Evolutionary conservation across 345 rosid genomes (phyloP).

Genomic region (Pistacia integerrima): DNA sequence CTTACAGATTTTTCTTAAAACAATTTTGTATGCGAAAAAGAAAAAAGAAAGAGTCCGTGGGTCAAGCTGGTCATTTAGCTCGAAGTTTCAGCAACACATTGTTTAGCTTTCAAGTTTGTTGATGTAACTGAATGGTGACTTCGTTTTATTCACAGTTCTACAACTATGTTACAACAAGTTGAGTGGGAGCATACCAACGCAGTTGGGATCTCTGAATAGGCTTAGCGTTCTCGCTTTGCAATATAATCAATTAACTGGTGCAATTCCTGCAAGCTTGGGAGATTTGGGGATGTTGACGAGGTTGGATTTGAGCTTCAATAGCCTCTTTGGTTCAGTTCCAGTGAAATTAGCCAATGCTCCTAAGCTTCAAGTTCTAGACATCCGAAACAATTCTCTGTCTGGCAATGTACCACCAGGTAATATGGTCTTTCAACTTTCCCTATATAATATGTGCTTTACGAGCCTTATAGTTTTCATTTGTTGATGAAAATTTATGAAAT

Average conservation of each 20-base stretch:
- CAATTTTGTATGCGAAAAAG: too few relatives aligned
- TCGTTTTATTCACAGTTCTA: constrained; percentile 52
- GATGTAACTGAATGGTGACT: not conserved
- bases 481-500: not conserved
- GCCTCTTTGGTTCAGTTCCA: constrained; percentile 85
- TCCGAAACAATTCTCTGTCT: constrained; percentile 83
- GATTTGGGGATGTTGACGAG: constrained; percentile 56
- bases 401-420: constrained; percentile 88
- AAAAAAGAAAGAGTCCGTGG: not conserved
- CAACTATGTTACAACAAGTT: constrained; percentile 88
- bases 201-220: constrained; percentile 69
- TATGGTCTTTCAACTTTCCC: not conserved
- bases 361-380: constrained; percentile 63
- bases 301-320: constrained; percentile 86
- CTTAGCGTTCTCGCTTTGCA: constrained; percentile 81
- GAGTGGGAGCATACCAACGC: constrained; percentile 77
- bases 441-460: not conserved
- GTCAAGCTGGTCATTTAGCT: not conserved
- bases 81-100: not conserved
- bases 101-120: not conserved
- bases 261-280: constrained; percentile 94
- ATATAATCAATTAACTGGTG: constrained; percentile 76
- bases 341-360: constrained; percentile 63
- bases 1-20: not conserved
- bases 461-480: not conserved